phyloP scores from a whole-genome alignment of 2,329 filamentous ascomycete genomes.

The Thelonectria rubi region DNA sequence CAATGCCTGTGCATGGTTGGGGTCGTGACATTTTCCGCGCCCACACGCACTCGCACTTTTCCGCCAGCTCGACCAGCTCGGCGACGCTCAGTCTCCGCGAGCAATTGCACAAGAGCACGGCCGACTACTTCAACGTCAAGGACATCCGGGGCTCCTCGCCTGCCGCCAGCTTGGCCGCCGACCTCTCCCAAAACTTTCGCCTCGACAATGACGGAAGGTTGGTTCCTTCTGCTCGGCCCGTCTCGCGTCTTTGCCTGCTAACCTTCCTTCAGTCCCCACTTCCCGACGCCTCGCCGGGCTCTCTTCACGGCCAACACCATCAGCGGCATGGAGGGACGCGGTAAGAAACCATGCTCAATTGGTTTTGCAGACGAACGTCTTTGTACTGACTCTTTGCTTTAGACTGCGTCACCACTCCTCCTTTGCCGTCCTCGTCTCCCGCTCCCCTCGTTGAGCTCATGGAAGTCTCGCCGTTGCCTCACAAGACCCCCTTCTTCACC shows the following conservation, averaged over 20 bases:
- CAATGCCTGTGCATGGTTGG: constrained; percentile 70
- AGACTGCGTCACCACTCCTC: constrained; percentile 85
- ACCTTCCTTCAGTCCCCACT: constrained; percentile 48
- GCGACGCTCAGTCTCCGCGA: constrained; percentile 83
- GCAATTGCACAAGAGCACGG: constrained; percentile 66
- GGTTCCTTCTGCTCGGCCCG: constrained; percentile 44
- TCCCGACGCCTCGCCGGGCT: constrained; percentile 53
- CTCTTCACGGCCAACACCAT: constrained; percentile 53
- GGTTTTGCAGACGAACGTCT: constrained; percentile 4
- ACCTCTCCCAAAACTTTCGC: constrained; percentile 96
- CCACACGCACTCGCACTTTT: constrained; percentile 58
- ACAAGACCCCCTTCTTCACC: constrained; percentile 77
- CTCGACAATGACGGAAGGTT: constrained; percentile 88
- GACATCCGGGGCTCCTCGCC: constrained; percentile 86
- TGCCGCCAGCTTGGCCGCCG: constrained; percentile 87
- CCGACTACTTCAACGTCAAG: constrained; percentile 86
- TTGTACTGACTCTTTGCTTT: constrained; percentile 42
- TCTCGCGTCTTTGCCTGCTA: constrained; percentile 26
- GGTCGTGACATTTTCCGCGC: constrained; percentile 63
- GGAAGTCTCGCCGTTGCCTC: constrained; percentile 93
- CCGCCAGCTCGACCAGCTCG: constrained; percentile 64
- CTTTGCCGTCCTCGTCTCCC: constrained; percentile 84
- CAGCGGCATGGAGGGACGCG: constrained; percentile 48
- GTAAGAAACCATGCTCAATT: constrained; percentile 39
- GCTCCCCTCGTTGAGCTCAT: constrained; percentile 77